A percentile compares a stretch with the other conserved stretches of the same genome.
These are phyloP conservation scores for Marasmius oreades DNA, from an alignment of 1,284 basidiomycete species.

Conservation along the genomic window DNA sequence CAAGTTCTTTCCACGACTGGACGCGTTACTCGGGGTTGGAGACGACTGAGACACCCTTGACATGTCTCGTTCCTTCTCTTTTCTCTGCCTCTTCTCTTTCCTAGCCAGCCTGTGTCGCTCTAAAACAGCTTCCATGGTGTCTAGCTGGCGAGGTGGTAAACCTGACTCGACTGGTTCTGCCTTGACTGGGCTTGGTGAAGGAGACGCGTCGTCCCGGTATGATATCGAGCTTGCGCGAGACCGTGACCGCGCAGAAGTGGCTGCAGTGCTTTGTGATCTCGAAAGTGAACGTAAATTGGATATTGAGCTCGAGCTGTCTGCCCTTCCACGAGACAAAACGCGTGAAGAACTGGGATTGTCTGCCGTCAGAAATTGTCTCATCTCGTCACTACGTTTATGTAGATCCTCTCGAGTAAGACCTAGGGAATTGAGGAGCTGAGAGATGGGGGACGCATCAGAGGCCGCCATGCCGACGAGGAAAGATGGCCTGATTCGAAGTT, in stretches of 20 bases:
- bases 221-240: conserved; percentile 51
- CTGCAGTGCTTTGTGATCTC: conserved; percentile 30
- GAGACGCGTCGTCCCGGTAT: conserved; percentile 38
- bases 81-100: conserved; percentile 46
- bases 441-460: conserved; percentile 51
- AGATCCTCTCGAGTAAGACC: conserved; percentile 73
- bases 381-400: conserved; percentile 60
- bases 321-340: conserved; percentile 35
- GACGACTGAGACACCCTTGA: conserved; percentile 37
- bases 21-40: conserved; percentile 46
- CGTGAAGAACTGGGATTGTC: conserved; percentile 42
- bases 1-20: conserved; percentile 34
- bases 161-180: conserved; percentile 48
- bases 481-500: not conserved
- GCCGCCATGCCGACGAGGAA: conserved; percentile 17
- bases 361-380: conserved; percentile 67
- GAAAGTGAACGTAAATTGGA: conserved; percentile 34
- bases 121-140: conserved; percentile 70
- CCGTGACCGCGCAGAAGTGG: conserved; percentile 36
- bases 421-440: conserved; percentile 58
- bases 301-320: conserved; percentile 31
- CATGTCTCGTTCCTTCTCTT: conserved; percentile 39
- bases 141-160: conserved; percentile 51
- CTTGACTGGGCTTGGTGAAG: conserved; percentile 57
- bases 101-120: conserved; percentile 61